Evolutionary conservation across 306 rosid species (phyloP).

Genomic region (Betula pendula): DNA sequence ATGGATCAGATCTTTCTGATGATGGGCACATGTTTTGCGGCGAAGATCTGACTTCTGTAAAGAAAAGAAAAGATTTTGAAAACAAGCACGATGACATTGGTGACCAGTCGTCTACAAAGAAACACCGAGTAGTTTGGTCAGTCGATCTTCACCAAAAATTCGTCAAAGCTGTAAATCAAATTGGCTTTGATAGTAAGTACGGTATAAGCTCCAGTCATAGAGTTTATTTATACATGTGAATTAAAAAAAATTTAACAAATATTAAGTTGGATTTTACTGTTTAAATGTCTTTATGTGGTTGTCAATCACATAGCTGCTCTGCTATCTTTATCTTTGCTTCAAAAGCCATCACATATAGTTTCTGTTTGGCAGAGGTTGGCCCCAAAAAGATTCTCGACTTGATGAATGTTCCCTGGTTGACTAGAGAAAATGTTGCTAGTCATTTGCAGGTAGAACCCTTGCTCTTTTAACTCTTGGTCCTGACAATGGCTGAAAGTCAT

Average conservation of each 20-base stretch:
- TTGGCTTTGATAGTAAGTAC: slow-evolving; percentile 93
- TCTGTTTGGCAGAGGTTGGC: slow-evolving; percentile 92
- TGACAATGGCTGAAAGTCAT: slow-evolving; percentile 24
- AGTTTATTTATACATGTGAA: slow-evolving; percentile 5
- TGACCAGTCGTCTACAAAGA: slow-evolving; percentile 75
- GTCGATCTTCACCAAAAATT: slow-evolving; percentile 98
- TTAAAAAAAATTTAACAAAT: not conserved
- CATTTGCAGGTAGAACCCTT: slow-evolving; percentile 80
- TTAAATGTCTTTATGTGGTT: slow-evolving; percentile 10
- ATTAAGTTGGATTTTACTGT: slow-evolving; percentile 3
- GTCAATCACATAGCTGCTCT: slow-evolving; percentile 32
- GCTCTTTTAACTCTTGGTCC: slow-evolving; percentile 16
- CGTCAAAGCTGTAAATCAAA: slow-evolving; percentile 92
- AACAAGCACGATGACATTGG: slow-evolving; percentile 59
- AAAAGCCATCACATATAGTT: slow-evolving; percentile 44
- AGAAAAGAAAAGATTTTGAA: slow-evolving; percentile 79
- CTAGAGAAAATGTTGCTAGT: slow-evolving; percentile 96
- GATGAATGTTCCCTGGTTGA: slow-evolving; percentile 94
- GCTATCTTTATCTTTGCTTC: slow-evolving; percentile 24
- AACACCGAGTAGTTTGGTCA: slow-evolving; percentile 97
- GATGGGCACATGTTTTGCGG: slow-evolving; percentile 58
- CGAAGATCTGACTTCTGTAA: slow-evolving; percentile 59
- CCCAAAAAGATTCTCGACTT: slow-evolving; percentile 92
- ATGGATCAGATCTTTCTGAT: slow-evolving; percentile 70
- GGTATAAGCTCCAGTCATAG: slow-evolving; percentile 3